phyloP scores from a whole-genome alignment of 2,329 filamentous ascomycete species.

The Aspergillus sp. region DNA sequence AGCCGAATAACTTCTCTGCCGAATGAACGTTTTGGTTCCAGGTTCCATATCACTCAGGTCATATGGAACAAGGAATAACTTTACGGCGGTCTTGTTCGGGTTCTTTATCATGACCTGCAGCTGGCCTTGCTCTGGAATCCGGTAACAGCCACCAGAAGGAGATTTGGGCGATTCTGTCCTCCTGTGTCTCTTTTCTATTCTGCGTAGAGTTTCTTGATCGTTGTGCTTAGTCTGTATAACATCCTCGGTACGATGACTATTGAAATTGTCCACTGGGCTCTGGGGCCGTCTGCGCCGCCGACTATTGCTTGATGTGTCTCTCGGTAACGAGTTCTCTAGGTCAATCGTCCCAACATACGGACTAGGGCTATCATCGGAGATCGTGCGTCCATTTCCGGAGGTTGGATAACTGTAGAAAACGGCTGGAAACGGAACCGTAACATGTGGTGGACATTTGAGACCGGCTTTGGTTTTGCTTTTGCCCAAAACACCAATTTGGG shows the following conservation, averaged over 20 bases:
- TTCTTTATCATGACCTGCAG: conserved; percentile 98
- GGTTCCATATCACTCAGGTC: conserved; percentile 89
- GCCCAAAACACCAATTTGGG: conserved; percentile 91
- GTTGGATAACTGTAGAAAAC: conserved; percentile 92
- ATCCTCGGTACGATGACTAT: conserved; percentile 15
- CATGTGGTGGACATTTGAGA: conserved; percentile 82
- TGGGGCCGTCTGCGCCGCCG: conserved; percentile 41
- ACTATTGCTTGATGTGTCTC: conserved; percentile 42
- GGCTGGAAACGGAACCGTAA: conserved; percentile 85
- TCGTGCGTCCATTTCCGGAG: conserved; percentile 62
- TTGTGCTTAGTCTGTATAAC: conserved; percentile 10
- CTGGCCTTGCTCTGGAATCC: conserved; percentile 90
- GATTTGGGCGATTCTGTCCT: conserved; percentile 62
- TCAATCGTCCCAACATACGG: conserved; percentile 95
- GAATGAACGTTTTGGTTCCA: conserved; percentile 92
- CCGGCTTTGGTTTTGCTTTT: conserved; percentile 84
- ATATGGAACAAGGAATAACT: conserved; percentile 91
- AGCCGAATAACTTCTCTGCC: conserved; percentile 88
- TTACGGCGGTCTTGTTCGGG: conserved; percentile 96
- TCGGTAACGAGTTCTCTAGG: conserved; percentile 73
- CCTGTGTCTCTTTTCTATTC: conserved; percentile 59
- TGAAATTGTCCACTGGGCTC: conserved; percentile 22
- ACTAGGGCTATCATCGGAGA: conserved; percentile 80
- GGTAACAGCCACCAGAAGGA: conserved; percentile 84
- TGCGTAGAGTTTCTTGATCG: conserved; percentile 41